Evolutionary conservation across 2,329 filamentous ascomycete species (phyloP).

Genomic region (Aureobasidium uvarum): DNA sequence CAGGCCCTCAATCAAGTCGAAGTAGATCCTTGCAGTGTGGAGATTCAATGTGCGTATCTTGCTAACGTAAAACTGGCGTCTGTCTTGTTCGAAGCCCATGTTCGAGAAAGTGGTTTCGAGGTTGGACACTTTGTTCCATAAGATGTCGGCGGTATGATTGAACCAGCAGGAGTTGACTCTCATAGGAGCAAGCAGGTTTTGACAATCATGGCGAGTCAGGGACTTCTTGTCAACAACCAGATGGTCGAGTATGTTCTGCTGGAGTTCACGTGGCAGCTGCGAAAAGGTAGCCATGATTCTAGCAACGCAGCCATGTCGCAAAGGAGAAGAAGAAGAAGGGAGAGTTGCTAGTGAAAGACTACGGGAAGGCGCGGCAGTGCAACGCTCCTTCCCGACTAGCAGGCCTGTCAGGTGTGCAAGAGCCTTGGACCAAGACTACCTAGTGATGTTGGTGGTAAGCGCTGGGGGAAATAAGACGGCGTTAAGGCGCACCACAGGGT

Average conservation of each 20-base stretch:
- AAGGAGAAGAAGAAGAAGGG: neutral
- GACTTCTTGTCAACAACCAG: neutral
- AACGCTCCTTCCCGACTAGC: neutral
- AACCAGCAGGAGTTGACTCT: conserved; percentile 8
- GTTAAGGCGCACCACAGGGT: conserved; percentile 7
- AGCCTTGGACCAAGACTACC: too few species aligned
- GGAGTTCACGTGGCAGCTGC: neutral
- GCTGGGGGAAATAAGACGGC: neutral
- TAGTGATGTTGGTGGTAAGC: neutral
- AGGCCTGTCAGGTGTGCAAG: neutral
- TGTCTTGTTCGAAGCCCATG: neutral
- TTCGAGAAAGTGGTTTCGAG: neutral
- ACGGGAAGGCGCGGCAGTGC: neutral
- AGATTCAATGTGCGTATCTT: neutral
- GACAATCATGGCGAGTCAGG: neutral
- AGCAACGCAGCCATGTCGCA: too few species aligned
- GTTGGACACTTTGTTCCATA: neutral
- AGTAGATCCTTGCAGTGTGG: neutral
- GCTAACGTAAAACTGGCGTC: neutral
- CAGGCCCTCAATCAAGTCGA: neutral
- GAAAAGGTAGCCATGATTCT: neutral
- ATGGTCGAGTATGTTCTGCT: neutral
- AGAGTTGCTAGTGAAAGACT: too few species aligned
- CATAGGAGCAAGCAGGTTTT: neutral
- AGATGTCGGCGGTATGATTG: neutral